Evolutionary conservation across 2,329 filamentous ascomycete species (phyloP).

Genomic region (Penicillium sp.): DNA sequence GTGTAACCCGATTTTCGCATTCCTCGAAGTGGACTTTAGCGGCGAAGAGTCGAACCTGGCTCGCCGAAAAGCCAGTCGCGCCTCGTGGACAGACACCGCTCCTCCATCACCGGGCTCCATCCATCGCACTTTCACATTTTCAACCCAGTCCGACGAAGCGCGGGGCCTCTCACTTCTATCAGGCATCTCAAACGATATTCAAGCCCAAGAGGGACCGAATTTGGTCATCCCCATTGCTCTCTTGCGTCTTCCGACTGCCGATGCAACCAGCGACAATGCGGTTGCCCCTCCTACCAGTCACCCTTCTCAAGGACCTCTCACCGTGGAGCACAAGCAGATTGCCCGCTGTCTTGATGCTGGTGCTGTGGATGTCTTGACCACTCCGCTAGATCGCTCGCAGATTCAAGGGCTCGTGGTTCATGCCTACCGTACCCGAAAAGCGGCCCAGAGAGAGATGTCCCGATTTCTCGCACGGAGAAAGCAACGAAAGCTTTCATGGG

Average conservation of each 20-base stretch:
- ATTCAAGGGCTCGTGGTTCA: conserved; percentile 76
- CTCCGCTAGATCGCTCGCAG: conserved; percentile 71
- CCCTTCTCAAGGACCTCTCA: conserved; percentile 33
- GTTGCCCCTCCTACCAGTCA: conserved; percentile 14
- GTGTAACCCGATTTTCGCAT: conserved; percentile 55
- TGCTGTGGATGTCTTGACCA: conserved; percentile 79
- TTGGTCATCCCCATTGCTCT: conserved; percentile 52
- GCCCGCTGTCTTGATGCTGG: conserved; percentile 79
- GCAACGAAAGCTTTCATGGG: conserved; percentile 84
- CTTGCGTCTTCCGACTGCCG: conserved; percentile 33
- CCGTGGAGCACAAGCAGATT: conserved; percentile 52
- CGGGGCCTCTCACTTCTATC: conserved; percentile 50
- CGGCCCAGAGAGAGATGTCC: conserved; percentile 70
- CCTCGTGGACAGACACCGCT: conserved; percentile 30
- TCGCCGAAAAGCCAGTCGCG: conserved; percentile 31
- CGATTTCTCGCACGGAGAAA: conserved; percentile 69
- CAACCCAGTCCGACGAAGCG: conserved; percentile 45
- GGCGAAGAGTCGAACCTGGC: conserved; percentile 38
- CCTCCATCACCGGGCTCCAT: conserved; percentile 33
- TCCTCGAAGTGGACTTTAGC: conserved; percentile 51
- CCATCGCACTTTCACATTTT: conserved; percentile 43
- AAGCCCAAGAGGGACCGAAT: conserved; percentile 50
- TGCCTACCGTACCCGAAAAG: conserved; percentile 77
- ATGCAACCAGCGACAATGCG: conserved; percentile 15
- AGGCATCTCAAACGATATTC: conserved; percentile 50